Evolutionary conservation across 306 rosid species (phyloP), one percentile per base, ranked within the genome.

Genomic region (Rosa lucieae): DNA sequence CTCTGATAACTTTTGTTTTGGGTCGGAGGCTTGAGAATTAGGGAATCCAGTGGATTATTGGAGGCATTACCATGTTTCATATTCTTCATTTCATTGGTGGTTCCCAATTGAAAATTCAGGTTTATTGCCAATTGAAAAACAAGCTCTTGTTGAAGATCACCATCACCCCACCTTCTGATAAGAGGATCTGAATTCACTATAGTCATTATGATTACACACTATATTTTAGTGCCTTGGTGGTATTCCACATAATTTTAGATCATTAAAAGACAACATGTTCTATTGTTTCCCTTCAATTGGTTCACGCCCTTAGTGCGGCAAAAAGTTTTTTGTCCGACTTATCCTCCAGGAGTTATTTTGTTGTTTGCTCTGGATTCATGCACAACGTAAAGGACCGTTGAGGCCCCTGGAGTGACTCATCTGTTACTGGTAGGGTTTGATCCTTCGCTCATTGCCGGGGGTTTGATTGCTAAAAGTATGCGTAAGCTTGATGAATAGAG

Each of bases 1-100:
- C 70, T 56, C 70, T 26, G 17, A 20, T 20, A 11, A 63, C n/a
- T 29, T 32, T 29, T 65, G 44, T 65, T 15, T 35, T 35, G 12
- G 11, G 1, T 32, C 21, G 12, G 21, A 6, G 12, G 46, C 44
- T 35, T 35, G 6, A 7, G 43, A 65, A 6, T 65, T 13, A 14
- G 52, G 20, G 42, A 53, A 73, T 12, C 39, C 39, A 55, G 5
- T 53, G 26, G 26, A 55, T 4, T 53, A 55, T 20, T 55, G 53
- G 23, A 23, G 26, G 26, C 26, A 23, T 23, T 23, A 23, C 26
- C 26, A 58, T 75, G 18, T 59, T 8, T 58, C 81, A 37, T 17
- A 43, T n/a, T 40, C 21, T 51, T 51, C 40, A 6, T 77, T 68
- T 18, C 51, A 67, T 49, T 77, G 59, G 80, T 65, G 74, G 37